Evolutionary conservation across 2,329 filamentous ascomycete genomes (phyloP), one percentile per base, ranked within the genome.

Genomic region (Hypoxylon sp.): DNA sequence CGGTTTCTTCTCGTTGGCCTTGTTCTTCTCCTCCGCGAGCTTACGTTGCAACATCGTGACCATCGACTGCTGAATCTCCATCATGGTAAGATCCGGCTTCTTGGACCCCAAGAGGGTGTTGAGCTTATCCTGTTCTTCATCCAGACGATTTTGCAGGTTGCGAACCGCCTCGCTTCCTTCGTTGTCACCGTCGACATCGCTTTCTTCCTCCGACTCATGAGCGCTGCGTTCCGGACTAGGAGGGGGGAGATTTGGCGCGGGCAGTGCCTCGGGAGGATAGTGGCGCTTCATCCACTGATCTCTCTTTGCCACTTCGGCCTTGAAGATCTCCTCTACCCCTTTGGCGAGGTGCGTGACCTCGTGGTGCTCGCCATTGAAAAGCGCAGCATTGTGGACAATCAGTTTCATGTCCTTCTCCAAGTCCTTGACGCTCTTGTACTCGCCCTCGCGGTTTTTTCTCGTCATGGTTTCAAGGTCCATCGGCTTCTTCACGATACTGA

Each of bases 391-490:
- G 66, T 85, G 82, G 69, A 97, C 88, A 65, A 98, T 93, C 54
- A 92, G 83, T 45, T 87, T 84, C 51, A 97, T 85, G 69, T 96
- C 93, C 56, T 83, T 83, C 70, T 96, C 90, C 67, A 98, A 92
- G 41, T 97, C 93, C 73, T 92, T 92, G 1, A 91, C 83, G 54
- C 83, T 91, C 64, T 86, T 83, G 70, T 98, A 98, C 53, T 92
- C 85, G 21, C 92, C 92, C 10, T 81, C 81, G 66, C 88, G 86
- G 35, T 97, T 81, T 75, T 96, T 96, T 37, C 82, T 81, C 29
- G 84, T 81, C 70, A 97, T 89, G n/a, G 91, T 97, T 13, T 83
- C 81, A 46, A 97, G 81, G 73, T 99, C 94, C 94, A 98, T 99
- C 0, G 95, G 95, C 72, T 93, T 92, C 80, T 97, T 98, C 77